Evolutionary conservation across 2,329 filamentous ascomycete species (phyloP).

Genomic region (Cladosporium cucumerinum): DNA sequence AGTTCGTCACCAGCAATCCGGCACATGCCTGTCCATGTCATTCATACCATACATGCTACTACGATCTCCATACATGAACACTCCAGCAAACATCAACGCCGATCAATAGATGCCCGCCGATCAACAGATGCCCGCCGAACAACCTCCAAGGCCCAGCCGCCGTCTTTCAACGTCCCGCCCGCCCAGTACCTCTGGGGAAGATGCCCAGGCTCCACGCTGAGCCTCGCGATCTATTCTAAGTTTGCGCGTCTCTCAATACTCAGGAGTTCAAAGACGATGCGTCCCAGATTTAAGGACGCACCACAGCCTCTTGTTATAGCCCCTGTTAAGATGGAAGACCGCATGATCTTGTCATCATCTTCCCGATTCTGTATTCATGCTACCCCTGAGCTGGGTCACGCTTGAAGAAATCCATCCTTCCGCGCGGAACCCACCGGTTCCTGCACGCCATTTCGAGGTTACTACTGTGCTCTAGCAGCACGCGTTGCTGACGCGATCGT

Average conservation of each 20-base stretch:
- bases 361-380: neutral
- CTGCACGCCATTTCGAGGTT: neutral
- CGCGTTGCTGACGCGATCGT: conserved; percentile 10
- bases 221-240: neutral
- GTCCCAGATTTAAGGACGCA: neutral
- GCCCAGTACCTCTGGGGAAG: conserved; percentile 1
- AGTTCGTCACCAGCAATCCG: neutral
- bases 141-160: neutral
- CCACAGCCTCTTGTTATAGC: conserved; percentile 10
- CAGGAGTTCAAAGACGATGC: conserved; percentile 2
- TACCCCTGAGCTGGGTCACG: neutral
- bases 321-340: neutral
- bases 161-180: conserved; percentile 1
- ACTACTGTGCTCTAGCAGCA: neutral
- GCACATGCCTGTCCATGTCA: neutral
- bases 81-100: neutral
- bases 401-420: neutral
- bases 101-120: neutral
- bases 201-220: conserved; percentile 1
- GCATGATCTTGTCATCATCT: neutral
- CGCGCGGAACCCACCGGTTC: neutral
- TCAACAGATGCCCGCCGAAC: neutral
- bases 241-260: conserved; percentile 6
- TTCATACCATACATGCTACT: neutral
- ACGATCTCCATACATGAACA: neutral